Conservation (phyloP, 768 basidiomycete genomes). For the Galerina marginata region DNA sequence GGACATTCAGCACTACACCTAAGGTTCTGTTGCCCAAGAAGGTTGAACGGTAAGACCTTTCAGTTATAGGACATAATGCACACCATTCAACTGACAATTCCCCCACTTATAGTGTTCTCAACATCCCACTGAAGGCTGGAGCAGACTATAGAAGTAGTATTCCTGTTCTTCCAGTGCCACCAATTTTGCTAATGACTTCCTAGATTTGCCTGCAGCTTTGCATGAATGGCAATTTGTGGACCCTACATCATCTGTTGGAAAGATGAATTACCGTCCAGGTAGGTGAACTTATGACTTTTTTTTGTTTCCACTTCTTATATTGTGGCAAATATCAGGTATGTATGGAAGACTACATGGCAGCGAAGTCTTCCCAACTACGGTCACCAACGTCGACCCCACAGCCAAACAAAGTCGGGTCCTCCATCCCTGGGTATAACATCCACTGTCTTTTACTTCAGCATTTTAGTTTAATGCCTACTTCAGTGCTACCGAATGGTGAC, state of each 20-base stretch:
- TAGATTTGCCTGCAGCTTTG: conserved; percentile 50
- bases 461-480: not conserved
- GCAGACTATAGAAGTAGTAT: conserved; percentile 71
- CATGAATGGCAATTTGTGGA: conserved; percentile 68
- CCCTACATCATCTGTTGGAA: conserved; percentile 63
- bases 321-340: conserved; percentile 35
- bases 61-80: not conserved
- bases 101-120: conserved; percentile 51
- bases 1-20: conserved; percentile 75
- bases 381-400: conserved; percentile 79
- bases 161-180: not conserved
- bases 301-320: not conserved
- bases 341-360: conserved; percentile 64
- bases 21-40: conserved; percentile 52
- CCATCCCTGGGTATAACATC: conserved; percentile 59
- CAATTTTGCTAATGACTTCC: not conserved
- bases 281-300: conserved; percentile 7
- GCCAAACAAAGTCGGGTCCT: conserved; percentile 78
- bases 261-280: conserved; percentile 57
- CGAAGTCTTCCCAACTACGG: conserved; percentile 70
- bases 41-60: conserved; percentile 55
- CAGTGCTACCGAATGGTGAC: conserved; percentile 76
- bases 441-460: not conserved
- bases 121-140: conserved; percentile 56
- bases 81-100: not conserved